Evolutionary conservation across 2,329 filamentous ascomycete genomes (phyloP).

Genomic region (Nannizziopsis barbatae): DNA sequence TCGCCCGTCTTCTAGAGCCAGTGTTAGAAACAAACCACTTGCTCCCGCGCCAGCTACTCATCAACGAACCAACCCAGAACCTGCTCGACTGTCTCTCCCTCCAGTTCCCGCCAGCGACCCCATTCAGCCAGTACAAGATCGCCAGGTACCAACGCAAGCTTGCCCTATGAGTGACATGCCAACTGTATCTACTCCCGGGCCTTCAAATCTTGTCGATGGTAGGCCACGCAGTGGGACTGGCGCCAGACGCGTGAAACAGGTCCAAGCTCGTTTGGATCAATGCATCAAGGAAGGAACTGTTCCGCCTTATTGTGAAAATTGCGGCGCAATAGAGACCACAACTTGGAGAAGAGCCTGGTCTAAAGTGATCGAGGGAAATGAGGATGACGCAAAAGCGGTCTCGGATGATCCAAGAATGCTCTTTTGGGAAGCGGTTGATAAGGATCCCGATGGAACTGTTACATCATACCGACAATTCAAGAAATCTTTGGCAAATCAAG

Average conservation of each 20-base stretch:
- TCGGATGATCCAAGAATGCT: conserved; percentile 63
- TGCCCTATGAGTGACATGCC: conserved; percentile 36
- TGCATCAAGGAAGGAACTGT: conserved; percentile 67
- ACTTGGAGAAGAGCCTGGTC: conserved; percentile 91
- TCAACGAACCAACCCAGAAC: not conserved
- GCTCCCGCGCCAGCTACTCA: conserved; percentile 20
- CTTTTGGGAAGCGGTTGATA: conserved; percentile 57
- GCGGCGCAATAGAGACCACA: conserved; percentile 87
- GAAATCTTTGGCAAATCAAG: conserved; percentile 55
- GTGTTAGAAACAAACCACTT: conserved; percentile 28
- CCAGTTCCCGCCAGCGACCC: conserved; percentile 12
- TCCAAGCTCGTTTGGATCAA: conserved; percentile 45
- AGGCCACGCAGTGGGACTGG: conserved; percentile 39
- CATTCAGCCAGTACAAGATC: conserved; percentile 20
- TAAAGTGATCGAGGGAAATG: conserved; percentile 60
- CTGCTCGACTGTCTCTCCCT: not conserved
- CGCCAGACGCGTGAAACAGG: conserved; percentile 56
- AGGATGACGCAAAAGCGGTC: conserved; percentile 58
- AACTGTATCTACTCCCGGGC: conserved; percentile 30
- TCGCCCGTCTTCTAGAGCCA: conserved; percentile 30
- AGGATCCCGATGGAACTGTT: conserved; percentile 51
- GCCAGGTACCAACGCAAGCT: conserved; percentile 34
- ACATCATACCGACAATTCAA: conserved; percentile 62
- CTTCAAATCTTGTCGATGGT: conserved; percentile 24
- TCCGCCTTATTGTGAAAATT: conserved; percentile 83